Evolutionary conservation across 352 stramenopile species (phyloP).

Genomic region (Aphanomyces invadans): DNA sequence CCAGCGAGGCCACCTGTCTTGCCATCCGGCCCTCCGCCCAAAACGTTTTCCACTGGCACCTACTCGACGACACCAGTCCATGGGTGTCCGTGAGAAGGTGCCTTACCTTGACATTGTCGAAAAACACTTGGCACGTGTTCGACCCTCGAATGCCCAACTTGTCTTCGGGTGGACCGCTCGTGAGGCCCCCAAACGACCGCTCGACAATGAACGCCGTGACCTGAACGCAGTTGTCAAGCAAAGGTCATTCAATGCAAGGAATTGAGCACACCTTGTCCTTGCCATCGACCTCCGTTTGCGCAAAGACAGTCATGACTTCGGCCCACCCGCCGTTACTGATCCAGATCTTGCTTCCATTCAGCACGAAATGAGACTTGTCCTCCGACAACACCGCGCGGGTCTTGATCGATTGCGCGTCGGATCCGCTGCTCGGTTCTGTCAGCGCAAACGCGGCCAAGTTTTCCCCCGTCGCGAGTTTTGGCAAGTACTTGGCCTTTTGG

Average conservation of each 20-base stretch:
- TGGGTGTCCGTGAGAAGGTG: too few relatives aligned
- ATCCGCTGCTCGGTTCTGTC: conserved; percentile 87
- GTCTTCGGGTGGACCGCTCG: conserved; percentile 89
- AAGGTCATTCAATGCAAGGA: not conserved
- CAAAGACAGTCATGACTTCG: conserved; percentile 96
- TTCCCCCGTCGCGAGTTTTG: conserved; percentile 83
- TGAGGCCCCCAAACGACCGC: conserved; percentile 86
- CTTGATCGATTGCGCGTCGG: conserved; percentile 85
- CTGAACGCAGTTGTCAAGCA: not conserved
- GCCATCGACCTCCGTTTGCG: conserved; percentile 90
- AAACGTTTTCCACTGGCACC: conserved; percentile 78
- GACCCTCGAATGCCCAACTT: conserved; percentile 96
- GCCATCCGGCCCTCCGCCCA: conserved; percentile 69
- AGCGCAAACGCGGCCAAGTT: conserved; percentile 82
- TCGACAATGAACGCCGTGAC: conserved; percentile 95
- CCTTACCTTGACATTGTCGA: conserved; percentile 95
- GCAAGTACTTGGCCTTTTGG: conserved; percentile 83
- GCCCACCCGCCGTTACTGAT: conserved; percentile 95
- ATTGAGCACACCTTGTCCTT: conserved; percentile 88
- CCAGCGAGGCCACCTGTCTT: conserved; percentile 60
- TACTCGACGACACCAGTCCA: too few relatives aligned
- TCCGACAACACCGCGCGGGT: conserved; percentile 85
- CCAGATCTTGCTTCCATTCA: conserved; percentile 96
- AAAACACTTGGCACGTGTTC: conserved; percentile 94
- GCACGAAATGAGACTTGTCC: conserved; percentile 85